Evolutionary conservation across 176 grass and related monocot species (phyloP).

Genomic region (bread wheat (Triticum aestivum)): IWGSC_CS_RefSeq_v2.1 NC_057814.1:199620057-199620556

Average conservation of each 20-base stretch:
- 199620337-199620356: slow-evolving; percentile 1
- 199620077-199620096: slow-evolving; percentile 42
- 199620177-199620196: slow-evolving; percentile 16
- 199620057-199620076: background rate
- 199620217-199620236: slow-evolving; percentile 40
- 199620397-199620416: background rate
- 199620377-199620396: background rate
- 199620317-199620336: slow-evolving; percentile 16
- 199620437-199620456: background rate
- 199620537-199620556: slow-evolving; percentile 3
- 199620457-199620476: background rate
- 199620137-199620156: slow-evolving; percentile 42
- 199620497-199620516: slow-evolving; percentile 2
- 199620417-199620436: background rate
- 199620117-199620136: slow-evolving; percentile 37
- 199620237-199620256: slow-evolving; percentile 31
- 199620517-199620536: background rate
- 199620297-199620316: background rate
- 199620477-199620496: background rate
- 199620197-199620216: background rate
- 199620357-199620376: background rate
- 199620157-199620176: slow-evolving; percentile 43
- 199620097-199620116: slow-evolving; percentile 35
- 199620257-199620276: slow-evolving; percentile 20
- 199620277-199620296: slow-evolving; percentile 20